Conservation (phyloP, 495 filamentous ascomycete genomes). For the Thozetella sp. region DNA sequence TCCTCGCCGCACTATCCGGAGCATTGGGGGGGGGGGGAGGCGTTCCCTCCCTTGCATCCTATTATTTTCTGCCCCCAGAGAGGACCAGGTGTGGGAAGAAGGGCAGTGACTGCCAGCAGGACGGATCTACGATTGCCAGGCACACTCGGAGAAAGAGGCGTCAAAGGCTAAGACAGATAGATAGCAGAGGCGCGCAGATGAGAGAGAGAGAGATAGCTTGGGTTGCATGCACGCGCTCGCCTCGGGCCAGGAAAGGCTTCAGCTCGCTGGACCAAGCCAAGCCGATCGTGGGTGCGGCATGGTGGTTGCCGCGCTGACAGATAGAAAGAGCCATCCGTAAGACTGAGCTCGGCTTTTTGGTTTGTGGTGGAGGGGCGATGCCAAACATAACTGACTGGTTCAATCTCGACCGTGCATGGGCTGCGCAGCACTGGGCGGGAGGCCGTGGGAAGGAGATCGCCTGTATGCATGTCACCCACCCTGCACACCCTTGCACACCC, state of each 20-base stretch:
- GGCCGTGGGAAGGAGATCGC: not conserved
- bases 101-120: too few species aligned
- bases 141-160: too few species aligned
- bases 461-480: constrained; percentile 1
- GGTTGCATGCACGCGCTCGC: not conserved
- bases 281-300: not conserved
- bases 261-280: not conserved
- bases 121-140: too few species aligned
- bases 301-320: not conserved
- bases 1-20: too few species aligned
- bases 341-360: not conserved
- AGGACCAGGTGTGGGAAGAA: too few species aligned
- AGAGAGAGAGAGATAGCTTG: too few species aligned
- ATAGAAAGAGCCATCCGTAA: not conserved
- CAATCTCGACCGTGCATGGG: not conserved
- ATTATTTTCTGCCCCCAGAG: too few species aligned
- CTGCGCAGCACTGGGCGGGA: not conserved
- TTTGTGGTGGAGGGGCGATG: not conserved
- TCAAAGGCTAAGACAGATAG: too few species aligned
- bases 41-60: too few species aligned
- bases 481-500: too few species aligned
- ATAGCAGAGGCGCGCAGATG: too few species aligned
- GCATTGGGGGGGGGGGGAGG: too few species aligned
- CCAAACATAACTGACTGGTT: not conserved
- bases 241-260: not conserved